Base-by-base conservation (phyloP, 164 flowering plant genomes). In the Litsea cubeba region DNA sequence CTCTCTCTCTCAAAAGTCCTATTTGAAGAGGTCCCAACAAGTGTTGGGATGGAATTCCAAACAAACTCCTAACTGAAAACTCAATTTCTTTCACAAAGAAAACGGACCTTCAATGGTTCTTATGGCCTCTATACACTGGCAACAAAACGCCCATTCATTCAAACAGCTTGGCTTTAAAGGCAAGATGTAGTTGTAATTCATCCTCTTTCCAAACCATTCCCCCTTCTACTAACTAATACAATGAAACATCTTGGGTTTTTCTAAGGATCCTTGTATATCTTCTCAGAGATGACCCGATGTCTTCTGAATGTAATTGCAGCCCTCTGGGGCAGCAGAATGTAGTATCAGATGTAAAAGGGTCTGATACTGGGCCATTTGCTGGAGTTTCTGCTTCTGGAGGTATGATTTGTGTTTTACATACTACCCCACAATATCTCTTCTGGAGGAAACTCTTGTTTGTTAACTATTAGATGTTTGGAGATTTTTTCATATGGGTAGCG, bases 121-220 rank as follows among this genome's bases (percentile, higher is more conserved):
- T 25, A 65, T 65, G 26, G 1, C 12, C 18, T 20, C 40, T 10
- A 18, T 18, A 40, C 46, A 40, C n/a, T 14, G 18, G 8, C 12
- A 66, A 32, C 69, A 66, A 66, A 66, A 17, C 3, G 2, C 30
- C 66, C 66, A 4, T 63, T 25, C 12, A 32, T 18, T 30, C 40
- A 17, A 65, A 65, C 17, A 65, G 12, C 12, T 11, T 12, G 68
- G 12, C 57, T 40, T 72, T 46, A 62, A 49, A 63, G 40, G 8
- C 17, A 25, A 58, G 60, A n/a, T 60, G 20, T 3, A 62, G 2
- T 26, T 58, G 18, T 30, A 35, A 28, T 49, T 72, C 68, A 18
- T 62, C 66, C 74, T 35, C 74, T 35, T 72, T 63, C 57, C 11
- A 40, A 40, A 7, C 46, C 62, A 64, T 63, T 72, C 68, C 23